Conservation (phyloP, 768 basidiomycete genomes). For the Pleurotus ostreatus region DNA sequence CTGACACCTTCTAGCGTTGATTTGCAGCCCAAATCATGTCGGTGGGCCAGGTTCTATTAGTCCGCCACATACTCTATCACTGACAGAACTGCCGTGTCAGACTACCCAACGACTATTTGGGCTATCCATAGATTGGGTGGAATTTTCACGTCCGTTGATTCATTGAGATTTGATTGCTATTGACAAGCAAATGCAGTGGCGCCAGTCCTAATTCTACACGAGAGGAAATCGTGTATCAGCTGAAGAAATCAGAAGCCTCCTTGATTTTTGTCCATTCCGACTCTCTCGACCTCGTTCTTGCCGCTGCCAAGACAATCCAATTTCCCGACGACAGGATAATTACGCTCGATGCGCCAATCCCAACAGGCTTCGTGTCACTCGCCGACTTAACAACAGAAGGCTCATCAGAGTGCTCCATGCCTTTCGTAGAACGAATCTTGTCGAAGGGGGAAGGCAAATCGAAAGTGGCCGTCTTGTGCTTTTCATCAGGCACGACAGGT, state of each 20-base stretch:
- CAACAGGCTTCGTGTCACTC: conserved; percentile 15
- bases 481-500: conserved; percentile 70
- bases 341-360: conserved; percentile 25
- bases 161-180: not conserved
- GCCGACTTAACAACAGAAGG: conserved; percentile 23
- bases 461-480: conserved; percentile 57
- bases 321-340: conserved; percentile 37
- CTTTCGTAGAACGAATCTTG: conserved; percentile 40
- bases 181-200: conserved; percentile 31
- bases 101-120: conserved; percentile 47
- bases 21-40: conserved; percentile 52
- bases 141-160: conserved; percentile 41
- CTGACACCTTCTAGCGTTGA: conserved; percentile 32
- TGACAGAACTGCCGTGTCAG: conserved; percentile 19
- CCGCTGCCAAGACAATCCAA: conserved; percentile 29
- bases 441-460: conserved; percentile 50
- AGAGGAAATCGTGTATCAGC: conserved; percentile 50
- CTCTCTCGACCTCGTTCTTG: conserved; percentile 28
- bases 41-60: conserved; percentile 26
- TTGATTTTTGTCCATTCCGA: conserved; percentile 42
- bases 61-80: not conserved
- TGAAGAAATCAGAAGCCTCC: conserved; percentile 36
- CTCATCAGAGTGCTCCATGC: conserved; percentile 12
- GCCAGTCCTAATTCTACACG: conserved; percentile 53
- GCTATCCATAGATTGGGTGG: conserved; percentile 47